A percentile compares a stretch with the other conserved stretches of the same genome.
These are phyloP conservation scores for Carex myosuroides DNA, from an alignment of 176 grass and related monocot species.

Conservation along the genomic window DNA sequence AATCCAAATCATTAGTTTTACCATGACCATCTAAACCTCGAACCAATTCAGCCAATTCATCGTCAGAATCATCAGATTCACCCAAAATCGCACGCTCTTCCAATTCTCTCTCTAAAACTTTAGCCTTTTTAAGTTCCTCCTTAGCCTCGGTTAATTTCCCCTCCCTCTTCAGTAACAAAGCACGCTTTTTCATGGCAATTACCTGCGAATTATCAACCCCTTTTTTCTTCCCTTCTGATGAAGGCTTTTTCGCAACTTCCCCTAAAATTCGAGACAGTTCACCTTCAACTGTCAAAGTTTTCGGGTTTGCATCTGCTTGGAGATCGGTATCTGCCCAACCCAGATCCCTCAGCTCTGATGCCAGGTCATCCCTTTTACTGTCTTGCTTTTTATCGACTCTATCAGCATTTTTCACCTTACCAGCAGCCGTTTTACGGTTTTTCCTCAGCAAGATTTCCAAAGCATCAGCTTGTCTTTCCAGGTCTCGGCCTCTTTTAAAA, in stretches of 20 bases:
- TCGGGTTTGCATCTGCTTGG: constrained; percentile 49
- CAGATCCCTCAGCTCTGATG: constrained; percentile 72
- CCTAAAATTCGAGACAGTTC: constrained; percentile 82
- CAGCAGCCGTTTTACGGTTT: constrained; percentile 44
- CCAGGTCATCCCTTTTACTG: constrained; percentile 68
- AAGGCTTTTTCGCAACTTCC: constrained; percentile 52
- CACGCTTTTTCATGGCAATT: constrained; percentile 78
- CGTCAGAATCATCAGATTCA: constrained; percentile 74
- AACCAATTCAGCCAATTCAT: constrained; percentile 72
- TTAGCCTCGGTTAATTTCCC: constrained; percentile 90
- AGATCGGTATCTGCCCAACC: constrained; percentile 93
- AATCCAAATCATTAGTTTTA: constrained; percentile 44
- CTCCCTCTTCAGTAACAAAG: constrained; percentile 68
- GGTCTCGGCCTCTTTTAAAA: constrained; percentile 83
- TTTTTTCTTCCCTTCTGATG: constrained; percentile 38
- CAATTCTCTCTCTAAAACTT: constrained; percentile 88
- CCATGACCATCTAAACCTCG: constrained; percentile 58
- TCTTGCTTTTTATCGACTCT: constrained; percentile 49
- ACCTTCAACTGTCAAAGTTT: constrained; percentile 62
- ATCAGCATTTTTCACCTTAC: constrained; percentile 21
- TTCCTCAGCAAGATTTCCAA: constrained; percentile 65
- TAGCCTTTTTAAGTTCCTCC: constrained; percentile 96
- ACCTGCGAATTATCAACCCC: constrained; percentile 72
- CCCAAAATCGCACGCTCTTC: constrained; percentile 92
- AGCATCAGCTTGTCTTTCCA: constrained; percentile 74